These are phyloP conservation scores for Trypanosoma congolense DNA, from an alignment of 208 protist species.

Conservation along the genomic window DNA sequence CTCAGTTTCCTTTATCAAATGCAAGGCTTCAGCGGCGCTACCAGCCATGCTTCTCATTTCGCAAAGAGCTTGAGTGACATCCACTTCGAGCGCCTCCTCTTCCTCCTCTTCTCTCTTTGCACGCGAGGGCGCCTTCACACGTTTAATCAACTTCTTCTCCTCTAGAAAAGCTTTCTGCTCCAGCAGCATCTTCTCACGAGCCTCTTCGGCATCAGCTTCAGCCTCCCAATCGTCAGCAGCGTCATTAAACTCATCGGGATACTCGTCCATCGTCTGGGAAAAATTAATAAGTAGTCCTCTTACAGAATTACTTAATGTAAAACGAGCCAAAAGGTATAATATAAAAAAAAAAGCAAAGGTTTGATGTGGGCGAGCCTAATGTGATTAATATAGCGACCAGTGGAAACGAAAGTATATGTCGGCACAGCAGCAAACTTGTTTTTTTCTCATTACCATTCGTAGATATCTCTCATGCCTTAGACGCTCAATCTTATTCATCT, in stretches of 20 bases:
- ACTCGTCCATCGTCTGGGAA: conserved; percentile 21
- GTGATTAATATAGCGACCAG: too few relatives aligned
- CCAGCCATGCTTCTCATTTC: conserved; percentile 54
- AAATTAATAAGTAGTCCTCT: too few relatives aligned
- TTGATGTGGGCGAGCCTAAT: too few relatives aligned
- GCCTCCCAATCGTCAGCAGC: conserved; percentile 82
- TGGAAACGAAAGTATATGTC: too few relatives aligned
- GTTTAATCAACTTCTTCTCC: conserved; percentile 50
- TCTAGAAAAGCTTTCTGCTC: conserved; percentile 40
- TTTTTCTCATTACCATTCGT: too few relatives aligned
- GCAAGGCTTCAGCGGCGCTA: conserved; percentile 31
- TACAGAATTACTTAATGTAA: too few relatives aligned
- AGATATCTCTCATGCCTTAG: too few relatives aligned
- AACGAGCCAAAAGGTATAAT: neutral
- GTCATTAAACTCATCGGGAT: conserved; percentile 70
- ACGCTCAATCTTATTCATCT: too few relatives aligned
- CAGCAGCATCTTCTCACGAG: conserved; percentile 31
- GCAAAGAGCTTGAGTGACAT: conserved; percentile 47
- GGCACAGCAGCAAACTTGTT: too few relatives aligned
- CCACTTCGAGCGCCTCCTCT: conserved; percentile 28
- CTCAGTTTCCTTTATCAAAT: conserved; percentile 28
- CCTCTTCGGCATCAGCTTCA: conserved; percentile 60
- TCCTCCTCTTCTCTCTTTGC: conserved; percentile 46
- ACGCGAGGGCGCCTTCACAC: conserved; percentile 52
- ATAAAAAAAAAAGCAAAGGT: neutral